Base-by-base conservation (phyloP, 495 filamentous ascomycete genomes). In the Penicillium flavigenum region DNA sequence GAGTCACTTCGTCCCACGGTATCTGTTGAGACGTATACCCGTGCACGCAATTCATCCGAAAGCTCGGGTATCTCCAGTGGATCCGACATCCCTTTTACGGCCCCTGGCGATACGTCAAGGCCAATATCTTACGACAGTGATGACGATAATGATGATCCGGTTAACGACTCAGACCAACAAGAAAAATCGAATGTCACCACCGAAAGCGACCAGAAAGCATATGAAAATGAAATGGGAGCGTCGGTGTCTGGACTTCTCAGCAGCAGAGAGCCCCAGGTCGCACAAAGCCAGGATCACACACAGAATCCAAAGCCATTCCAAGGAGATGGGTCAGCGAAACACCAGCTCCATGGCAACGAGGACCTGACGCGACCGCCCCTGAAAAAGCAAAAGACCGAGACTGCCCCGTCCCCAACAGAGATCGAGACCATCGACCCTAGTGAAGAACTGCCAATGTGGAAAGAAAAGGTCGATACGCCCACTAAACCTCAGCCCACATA, bases 41-140 rank as follows among this genome's bases (percentile, higher is more conserved):
- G 32, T 27, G 1, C 14, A 20, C 49, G 49, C 41, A 27, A 22
- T 17, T 11, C 9, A 41, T 52, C 49, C 8, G 36, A 39, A 29
- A 45, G 39, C 39, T 34, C 39, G 1, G 41, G 27, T 27, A 6
- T 22, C 26, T 54, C 51, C 36, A 54, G 26, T 12, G 51, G 51
- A 17, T 34, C 38, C 16, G 51, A 54, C 14, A 54, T 54, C 26
- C 24, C 51, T 14, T 34, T 32, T n/a, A 4, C 22, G 3, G 36
- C 0, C 22, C 4, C 6, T 16, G 36, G 20, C 24, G n/a, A 42
- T 19, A 2, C 11, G 2, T 17, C 49, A 11, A 29, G 26, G 3
- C 20, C 16, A 19, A 7, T 29, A 29, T 41, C 20, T 1, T 14
- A 19, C 5, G 27, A 27, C 27, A 31, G 27, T 16, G 34, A 16